phyloP scores from a whole-genome alignment of 192 early-diverging fungal genomes.

The Coemansia sp. region DNA sequence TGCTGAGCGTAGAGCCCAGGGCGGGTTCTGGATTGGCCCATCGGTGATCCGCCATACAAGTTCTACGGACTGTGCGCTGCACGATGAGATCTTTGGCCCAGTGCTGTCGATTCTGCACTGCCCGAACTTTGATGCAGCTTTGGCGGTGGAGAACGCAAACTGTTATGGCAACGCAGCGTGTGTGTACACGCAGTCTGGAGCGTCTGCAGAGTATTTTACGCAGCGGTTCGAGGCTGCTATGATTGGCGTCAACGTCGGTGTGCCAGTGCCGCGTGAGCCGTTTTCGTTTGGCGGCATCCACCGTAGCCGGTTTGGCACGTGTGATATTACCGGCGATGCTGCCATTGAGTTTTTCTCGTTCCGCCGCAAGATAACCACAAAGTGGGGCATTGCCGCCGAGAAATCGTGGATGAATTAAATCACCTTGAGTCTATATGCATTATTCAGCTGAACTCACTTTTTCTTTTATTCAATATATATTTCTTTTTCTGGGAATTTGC shows the following conservation, averaged over 20 bases:
- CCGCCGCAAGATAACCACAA: slow-evolving; percentile 73
- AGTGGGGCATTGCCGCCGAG: slow-evolving; percentile 66
- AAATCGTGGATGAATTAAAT: slow-evolving; percentile 57
- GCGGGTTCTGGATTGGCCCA: slow-evolving; percentile 75
- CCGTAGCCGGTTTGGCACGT: slow-evolving; percentile 64
- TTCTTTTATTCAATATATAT: not conserved
- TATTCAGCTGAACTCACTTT: not conserved
- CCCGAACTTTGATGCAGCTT: slow-evolving; percentile 60
- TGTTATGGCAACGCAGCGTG: slow-evolving; percentile 71
- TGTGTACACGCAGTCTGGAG: slow-evolving; percentile 66
- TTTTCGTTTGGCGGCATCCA: slow-evolving; percentile 83
- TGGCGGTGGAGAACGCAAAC: slow-evolving; percentile 73
- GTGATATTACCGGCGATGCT: slow-evolving; percentile 73
- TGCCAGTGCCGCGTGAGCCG: slow-evolving; percentile 72
- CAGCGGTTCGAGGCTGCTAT: slow-evolving; percentile 73
- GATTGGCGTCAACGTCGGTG: slow-evolving; percentile 78
- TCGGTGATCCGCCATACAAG: slow-evolving; percentile 65
- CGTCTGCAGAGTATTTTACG: slow-evolving; percentile 66
- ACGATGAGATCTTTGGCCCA: slow-evolving; percentile 84
- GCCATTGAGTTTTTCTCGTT: slow-evolving; percentile 76
- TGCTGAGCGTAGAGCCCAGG: slow-evolving; percentile 33
- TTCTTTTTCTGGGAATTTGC: not conserved
- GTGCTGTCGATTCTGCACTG: slow-evolving; percentile 67
- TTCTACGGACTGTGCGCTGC: slow-evolving; percentile 61
- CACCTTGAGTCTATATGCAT: not conserved